Evolutionary conservation across 2,329 filamentous ascomycete genomes (phyloP).

Genomic region (Colletotrichum cordylinicola): DNA sequence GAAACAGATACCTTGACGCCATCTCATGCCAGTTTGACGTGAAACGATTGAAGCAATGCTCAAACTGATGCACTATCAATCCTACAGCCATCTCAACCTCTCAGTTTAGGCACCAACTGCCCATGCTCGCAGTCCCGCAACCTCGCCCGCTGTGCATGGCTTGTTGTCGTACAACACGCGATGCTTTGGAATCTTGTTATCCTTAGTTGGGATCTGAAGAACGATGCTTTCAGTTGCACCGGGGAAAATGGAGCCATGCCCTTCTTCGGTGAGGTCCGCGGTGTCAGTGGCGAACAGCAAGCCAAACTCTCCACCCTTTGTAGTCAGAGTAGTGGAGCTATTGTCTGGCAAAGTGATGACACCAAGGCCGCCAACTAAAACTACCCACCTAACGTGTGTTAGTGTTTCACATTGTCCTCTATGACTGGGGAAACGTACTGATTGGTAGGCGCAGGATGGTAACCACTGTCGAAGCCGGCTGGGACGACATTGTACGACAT

Average conservation of each 20-base stretch:
- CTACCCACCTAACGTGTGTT: not conserved
- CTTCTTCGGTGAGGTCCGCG: not conserved
- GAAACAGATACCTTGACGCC: not conserved
- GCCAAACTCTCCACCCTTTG: not conserved
- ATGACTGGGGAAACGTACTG: not conserved
- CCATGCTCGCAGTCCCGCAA: not conserved
- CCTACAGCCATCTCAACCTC: not conserved
- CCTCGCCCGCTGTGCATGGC: not conserved
- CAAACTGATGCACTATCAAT: not conserved
- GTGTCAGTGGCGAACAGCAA: not conserved
- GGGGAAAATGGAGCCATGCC: not conserved
- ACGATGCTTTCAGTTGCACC: not conserved
- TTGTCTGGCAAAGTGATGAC: not conserved
- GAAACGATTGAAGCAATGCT: not conserved
- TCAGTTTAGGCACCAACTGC: not conserved
- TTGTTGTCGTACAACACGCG: not conserved
- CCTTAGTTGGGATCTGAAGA: not conserved
- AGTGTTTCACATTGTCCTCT: too few species aligned
- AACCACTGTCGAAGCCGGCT: not conserved
- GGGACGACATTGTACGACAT: not conserved
- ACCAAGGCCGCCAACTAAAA: not conserved
- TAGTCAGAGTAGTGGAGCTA: not conserved
- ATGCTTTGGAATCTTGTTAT: not conserved
- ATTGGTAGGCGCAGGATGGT: not conserved
- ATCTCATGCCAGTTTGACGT: not conserved